Percentiles rank a stretch among this genome's conserved stretches.
Conservation (phyloP, 441 rosid species). For the Jatropha podagrica region DNA sequence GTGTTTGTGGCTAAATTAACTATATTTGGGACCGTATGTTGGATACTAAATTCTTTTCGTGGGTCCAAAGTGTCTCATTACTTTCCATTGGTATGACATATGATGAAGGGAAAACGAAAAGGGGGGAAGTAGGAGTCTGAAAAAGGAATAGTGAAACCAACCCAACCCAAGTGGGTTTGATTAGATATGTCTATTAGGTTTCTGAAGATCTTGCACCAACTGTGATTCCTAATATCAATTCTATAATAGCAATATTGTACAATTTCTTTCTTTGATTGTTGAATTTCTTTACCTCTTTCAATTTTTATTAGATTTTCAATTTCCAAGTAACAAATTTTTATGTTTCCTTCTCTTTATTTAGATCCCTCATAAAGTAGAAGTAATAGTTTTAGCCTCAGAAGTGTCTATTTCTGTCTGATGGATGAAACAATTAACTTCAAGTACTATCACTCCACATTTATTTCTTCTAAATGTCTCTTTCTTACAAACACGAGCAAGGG, state of each 20-base stretch:
- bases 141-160: neutral
- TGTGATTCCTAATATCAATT: neutral
- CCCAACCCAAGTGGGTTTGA: constrained; percentile 14
- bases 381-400: neutral
- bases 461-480: constrained; percentile 1
- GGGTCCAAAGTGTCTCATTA: constrained; percentile 34
- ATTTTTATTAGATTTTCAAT: neutral
- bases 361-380: constrained; percentile 1
- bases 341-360: neutral
- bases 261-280: neutral
- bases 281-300: constrained; percentile 4
- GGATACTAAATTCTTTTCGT: constrained; percentile 34
- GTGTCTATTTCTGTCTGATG: neutral
- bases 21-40: constrained; percentile 33
- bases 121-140: neutral
- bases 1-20: constrained; percentile 30
- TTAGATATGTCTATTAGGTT: neutral
- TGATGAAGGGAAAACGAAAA: constrained; percentile 7
- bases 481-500: neutral
- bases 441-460: neutral
- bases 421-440: constrained; percentile 4
- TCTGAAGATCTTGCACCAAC: no score
- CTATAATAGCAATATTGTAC: neutral
- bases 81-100: constrained; percentile 20
- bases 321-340: neutral